These are phyloP conservation scores for Citrus unshiu DNA, from an alignment of 345 rosid species.

Conservation along the genomic window DNA sequence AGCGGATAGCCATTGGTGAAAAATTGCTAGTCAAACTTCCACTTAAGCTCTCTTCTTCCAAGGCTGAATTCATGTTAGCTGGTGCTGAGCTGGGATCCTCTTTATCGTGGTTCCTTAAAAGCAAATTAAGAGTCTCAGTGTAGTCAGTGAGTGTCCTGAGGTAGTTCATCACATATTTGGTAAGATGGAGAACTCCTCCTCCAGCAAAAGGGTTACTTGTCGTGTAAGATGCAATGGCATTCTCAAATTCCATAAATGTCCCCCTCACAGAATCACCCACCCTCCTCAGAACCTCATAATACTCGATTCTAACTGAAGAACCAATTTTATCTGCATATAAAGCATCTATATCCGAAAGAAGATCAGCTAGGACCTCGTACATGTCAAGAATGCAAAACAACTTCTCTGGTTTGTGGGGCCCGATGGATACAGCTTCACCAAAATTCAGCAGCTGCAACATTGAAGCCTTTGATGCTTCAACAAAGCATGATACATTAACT, in stretches of 20 bases:
- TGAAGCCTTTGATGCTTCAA: constrained; percentile 71
- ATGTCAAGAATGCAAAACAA: constrained; percentile 69
- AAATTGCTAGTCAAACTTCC: constrained; percentile 22
- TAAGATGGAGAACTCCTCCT: constrained; percentile 75
- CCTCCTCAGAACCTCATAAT: constrained; percentile 54
- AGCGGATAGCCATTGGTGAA: constrained; percentile 46
- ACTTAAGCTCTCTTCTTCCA: constrained; percentile 37
- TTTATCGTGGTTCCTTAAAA: constrained; percentile 49
- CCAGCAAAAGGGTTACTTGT: constrained; percentile 57
- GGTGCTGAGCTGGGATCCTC: constrained; percentile 27
- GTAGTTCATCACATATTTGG: constrained; percentile 84
- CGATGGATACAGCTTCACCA: constrained; percentile 79
- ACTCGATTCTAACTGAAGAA: constrained; percentile 48
- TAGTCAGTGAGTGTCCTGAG: constrained; percentile 61
- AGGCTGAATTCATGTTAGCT: constrained; percentile 29
- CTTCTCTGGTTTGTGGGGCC: constrained; percentile 75
- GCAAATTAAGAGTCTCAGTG: constrained; percentile 53
- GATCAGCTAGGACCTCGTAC: constrained; percentile 73
- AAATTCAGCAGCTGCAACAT: constrained; percentile 76
- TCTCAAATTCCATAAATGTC: constrained; percentile 69
- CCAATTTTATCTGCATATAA: constrained; percentile 49
- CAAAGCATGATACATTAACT: constrained; percentile 44
- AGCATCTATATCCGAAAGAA: constrained; percentile 57
- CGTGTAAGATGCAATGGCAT: constrained; percentile 56
- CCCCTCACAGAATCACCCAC: constrained; percentile 59